Conservation (phyloP, 164 flowering plant genomes). For the Berberis vulgaris region DNA sequence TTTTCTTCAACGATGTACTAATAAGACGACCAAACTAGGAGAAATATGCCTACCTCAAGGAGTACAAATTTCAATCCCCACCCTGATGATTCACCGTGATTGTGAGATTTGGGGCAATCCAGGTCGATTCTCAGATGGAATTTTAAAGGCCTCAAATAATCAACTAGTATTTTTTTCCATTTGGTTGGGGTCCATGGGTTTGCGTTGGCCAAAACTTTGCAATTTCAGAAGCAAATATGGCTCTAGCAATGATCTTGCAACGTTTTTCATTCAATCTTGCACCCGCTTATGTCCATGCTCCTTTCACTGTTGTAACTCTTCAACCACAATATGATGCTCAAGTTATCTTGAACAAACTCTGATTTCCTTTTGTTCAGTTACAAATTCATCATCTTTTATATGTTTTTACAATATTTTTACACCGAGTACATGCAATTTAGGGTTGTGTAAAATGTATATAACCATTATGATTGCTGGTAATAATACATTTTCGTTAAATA, state of each 20-base stretch:
- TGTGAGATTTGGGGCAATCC: conserved; percentile 15
- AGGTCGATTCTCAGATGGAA: conserved; percentile 9
- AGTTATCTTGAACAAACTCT: conserved; percentile 6
- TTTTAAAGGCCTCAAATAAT: conserved; percentile 12
- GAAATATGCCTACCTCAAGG: conserved; percentile 6
- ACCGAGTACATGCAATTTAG: not conserved
- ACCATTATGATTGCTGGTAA: too few species aligned
- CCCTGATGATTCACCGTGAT: conserved; percentile 5
- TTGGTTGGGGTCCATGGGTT: conserved; percentile 14
- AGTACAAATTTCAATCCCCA: conserved; percentile 4
- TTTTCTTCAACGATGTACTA: not conserved
- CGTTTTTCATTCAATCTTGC: conserved; percentile 12
- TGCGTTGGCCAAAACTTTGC: too few species aligned
- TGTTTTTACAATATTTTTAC: not conserved
- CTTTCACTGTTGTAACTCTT: not conserved
- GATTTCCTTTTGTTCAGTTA: not conserved
- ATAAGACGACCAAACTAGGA: conserved; percentile 10
- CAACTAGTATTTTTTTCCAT: conserved; percentile 9
- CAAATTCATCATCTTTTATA: too few species aligned
- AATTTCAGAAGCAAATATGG: too few species aligned
- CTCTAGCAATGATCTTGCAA: conserved; percentile 3
- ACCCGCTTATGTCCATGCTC: conserved; percentile 3
- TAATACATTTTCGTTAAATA: too few species aligned
- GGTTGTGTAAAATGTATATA: not conserved
- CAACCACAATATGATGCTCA: conserved; percentile 14